Conservation (phyloP, 2,329 filamentous ascomycete genomes). For the Penicillium sp. region DNA sequence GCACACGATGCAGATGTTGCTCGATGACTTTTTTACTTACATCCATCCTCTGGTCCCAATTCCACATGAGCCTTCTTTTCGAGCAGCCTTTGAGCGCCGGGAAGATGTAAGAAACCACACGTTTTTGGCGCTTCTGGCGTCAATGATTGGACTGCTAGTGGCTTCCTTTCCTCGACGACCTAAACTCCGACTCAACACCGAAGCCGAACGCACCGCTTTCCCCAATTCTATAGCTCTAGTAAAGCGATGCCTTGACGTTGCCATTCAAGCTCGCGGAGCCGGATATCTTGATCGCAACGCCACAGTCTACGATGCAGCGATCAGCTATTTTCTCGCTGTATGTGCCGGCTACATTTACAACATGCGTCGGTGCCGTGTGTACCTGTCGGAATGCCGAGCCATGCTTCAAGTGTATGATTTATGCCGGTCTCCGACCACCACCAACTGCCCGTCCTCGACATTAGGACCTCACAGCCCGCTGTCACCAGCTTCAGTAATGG, state of each 20-base stretch:
- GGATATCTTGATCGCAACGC: conserved; percentile 46
- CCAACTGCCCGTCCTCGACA: conserved; percentile 8
- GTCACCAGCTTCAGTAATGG: conserved; percentile 23
- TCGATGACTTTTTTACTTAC: conserved; percentile 51
- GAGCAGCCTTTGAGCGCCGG: conserved; percentile 44
- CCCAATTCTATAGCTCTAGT: conserved; percentile 47
- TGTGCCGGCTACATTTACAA: conserved; percentile 45
- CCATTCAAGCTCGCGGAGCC: conserved; percentile 45
- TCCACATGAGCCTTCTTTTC: conserved; percentile 49
- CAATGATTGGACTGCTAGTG: conserved; percentile 48
- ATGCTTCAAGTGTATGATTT: conserved; percentile 45
- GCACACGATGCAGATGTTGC: conserved; percentile 40
- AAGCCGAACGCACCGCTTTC: conserved; percentile 39
- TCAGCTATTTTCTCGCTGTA: conserved; percentile 46
- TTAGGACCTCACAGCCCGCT: conserved; percentile 25
- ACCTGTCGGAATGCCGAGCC: conserved; percentile 46
- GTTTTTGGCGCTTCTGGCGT: conserved; percentile 47
- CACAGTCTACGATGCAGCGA: conserved; percentile 47
- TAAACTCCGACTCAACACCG: conserved; percentile 41
- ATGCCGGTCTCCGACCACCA: conserved; percentile 29
- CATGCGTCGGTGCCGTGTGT: conserved; percentile 41
- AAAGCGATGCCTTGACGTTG: conserved; percentile 45
- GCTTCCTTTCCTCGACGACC: conserved; percentile 48
- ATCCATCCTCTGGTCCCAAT: conserved; percentile 50
- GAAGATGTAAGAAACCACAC: conserved; percentile 44